These are phyloP conservation scores for Sarocladiaceae sp. DNA, from an alignment of 2,329 filamentous ascomycete species.

Conservation along the genomic window DNA sequence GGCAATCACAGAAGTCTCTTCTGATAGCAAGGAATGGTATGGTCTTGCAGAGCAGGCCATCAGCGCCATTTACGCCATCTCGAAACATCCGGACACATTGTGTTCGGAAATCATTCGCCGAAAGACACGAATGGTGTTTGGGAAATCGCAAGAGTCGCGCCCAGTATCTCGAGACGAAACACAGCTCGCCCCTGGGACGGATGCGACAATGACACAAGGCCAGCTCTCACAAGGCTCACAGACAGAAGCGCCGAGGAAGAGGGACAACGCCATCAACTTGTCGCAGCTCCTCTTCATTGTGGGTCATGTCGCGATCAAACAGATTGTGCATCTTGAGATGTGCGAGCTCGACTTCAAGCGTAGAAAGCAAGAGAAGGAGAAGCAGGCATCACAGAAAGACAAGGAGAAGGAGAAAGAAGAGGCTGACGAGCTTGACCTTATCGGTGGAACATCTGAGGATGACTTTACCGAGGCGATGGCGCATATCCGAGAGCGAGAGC, in stretches of 20 bases:
- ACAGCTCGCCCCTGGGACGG: constrained; percentile 20
- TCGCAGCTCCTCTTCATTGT: constrained; percentile 94
- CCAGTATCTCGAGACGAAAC: constrained; percentile 33
- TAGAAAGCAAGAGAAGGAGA: constrained; percentile 85
- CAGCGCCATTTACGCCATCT: constrained; percentile 88
- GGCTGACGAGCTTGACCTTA: constrained; percentile 88
- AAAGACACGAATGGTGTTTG: constrained; percentile 81
- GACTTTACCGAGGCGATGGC: constrained; percentile 86
- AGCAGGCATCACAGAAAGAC: constrained; percentile 47
- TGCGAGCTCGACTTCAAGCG: constrained; percentile 98
- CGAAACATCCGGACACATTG: constrained; percentile 88
- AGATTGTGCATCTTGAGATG: constrained; percentile 97
- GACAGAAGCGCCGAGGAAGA: constrained; percentile 42
- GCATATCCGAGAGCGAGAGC: constrained; percentile 77
- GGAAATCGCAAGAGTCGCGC: constrained; percentile 30
- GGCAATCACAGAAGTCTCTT: constrained; percentile 78
- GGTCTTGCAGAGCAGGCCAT: constrained; percentile 95
- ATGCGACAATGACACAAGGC: constrained; percentile 28
- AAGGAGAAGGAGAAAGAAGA: constrained; percentile 56
- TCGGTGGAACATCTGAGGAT: constrained; percentile 92
- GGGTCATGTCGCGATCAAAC: constrained; percentile 95
- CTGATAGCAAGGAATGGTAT: constrained; percentile 92
- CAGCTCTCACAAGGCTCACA: constrained; percentile 11
- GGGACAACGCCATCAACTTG: constrained; percentile 69
- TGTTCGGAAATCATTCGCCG: constrained; percentile 87